These are phyloP conservation scores for Aureobasidium sp. DNA, from an alignment of 2,329 filamentous ascomycete genomes.

Conservation along the genomic window DNA sequence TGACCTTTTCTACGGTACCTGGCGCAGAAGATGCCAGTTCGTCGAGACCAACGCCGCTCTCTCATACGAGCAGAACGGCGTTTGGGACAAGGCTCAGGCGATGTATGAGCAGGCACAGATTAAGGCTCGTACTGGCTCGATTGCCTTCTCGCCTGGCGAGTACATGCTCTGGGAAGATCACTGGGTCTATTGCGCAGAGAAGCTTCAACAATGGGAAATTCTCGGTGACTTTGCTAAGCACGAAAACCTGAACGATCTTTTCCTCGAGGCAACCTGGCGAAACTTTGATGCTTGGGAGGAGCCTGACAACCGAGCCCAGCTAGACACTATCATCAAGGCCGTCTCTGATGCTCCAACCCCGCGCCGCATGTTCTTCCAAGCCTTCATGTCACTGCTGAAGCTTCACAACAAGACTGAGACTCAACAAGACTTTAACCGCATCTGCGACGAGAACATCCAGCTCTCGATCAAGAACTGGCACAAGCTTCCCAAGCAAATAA, in stretches of 20 bases:
- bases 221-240: constrained; percentile 96
- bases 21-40: constrained; percentile 89
- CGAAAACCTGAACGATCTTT: constrained; percentile 94
- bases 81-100: constrained; percentile 98
- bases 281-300: constrained; percentile 93
- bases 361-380: constrained; percentile 90
- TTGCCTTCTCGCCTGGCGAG: constrained; percentile 91
- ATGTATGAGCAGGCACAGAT: constrained; percentile 96
- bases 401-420: constrained; percentile 83
- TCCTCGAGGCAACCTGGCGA: constrained; percentile 92
- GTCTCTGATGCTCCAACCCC: constrained; percentile 97
- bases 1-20: constrained; percentile 94
- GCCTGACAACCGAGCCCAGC: constrained; percentile 73
- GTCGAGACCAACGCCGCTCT: constrained; percentile 95
- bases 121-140: constrained; percentile 90
- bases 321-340: constrained; percentile 90
- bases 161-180: constrained; percentile 99
- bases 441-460: constrained; percentile 96
- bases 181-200: constrained; percentile 95
- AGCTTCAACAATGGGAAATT: constrained; percentile 98
- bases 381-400: constrained; percentile 94
- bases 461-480: constrained; percentile 98
- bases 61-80: constrained; percentile 96
- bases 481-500: constrained; percentile 87
- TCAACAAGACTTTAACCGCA: constrained; percentile 70